Evolutionary conservation across 345 rosid genomes (phyloP), one percentile per base, ranked within the genome.

Genomic region (Microthlaspi erraticum): DNA sequence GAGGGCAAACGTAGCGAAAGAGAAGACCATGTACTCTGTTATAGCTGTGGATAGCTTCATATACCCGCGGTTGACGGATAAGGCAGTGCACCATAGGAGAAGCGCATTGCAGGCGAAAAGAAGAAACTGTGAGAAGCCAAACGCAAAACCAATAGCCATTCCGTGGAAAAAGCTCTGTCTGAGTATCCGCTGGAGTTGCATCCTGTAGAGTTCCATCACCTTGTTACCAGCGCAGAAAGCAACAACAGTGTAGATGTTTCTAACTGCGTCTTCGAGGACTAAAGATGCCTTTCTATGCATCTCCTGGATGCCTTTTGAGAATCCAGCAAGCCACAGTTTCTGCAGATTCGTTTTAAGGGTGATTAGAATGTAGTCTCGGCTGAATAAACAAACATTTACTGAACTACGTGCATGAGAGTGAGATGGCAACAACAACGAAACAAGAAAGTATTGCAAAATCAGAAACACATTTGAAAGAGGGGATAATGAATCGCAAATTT

Each of bases 321-420:
- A 94, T 81, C 99, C 99, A 72, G 91, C 96, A 11, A 94, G 97
- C 99, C 99, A 94, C 74, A 92, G 71, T 83, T 94, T 94, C 99
- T 94, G 86, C 70, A 89, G 70, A 67, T 57, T 16, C 19, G 49
- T 44, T 64, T 77, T 38, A 66, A 37, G 23, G 66, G 19, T 20
- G 2, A 16, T 72, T 45, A 64, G 12, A 52, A 52, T 20, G 16
- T 7, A 45, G 49, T 19, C 13, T 10, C 37, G 4, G 33, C 37
- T 54, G 33, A 69, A 63, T 17, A 53, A 10, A 29, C 14, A 8
- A 37, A 37, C 29, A 45, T 32, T n/a, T 62, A n/a, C 44, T 20
- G 20, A 58, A 26, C 56, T 18, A 48, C 13, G 36, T 56, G 19
- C 65, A 52, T 8, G 39, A 5, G 10, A 49, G 31, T 12, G 13